These are phyloP conservation scores for Fusarium verrucosum DNA, from an alignment of 2,329 filamentous ascomycete species.

Conservation along the genomic window DNA sequence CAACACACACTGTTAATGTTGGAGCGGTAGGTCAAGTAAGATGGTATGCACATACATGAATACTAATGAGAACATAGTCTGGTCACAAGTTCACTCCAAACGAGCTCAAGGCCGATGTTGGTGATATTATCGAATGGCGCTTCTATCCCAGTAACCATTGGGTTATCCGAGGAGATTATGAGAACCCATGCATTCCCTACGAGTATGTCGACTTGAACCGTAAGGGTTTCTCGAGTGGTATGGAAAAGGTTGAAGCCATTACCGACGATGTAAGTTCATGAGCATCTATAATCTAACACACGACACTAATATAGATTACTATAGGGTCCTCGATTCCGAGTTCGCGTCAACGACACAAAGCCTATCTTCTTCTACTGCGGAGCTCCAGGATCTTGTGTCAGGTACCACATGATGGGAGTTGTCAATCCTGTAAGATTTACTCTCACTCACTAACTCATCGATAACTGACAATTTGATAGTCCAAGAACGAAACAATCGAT, in stretches of 20 bases:
- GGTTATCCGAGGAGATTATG: conserved; percentile 68
- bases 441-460: neutral
- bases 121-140: conserved; percentile 64
- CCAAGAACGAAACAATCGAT: conserved; percentile 56
- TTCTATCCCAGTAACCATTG: conserved; percentile 73
- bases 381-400: conserved; percentile 70
- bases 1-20: conserved; percentile 42
- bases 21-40: conserved; percentile 35
- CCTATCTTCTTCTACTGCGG: conserved; percentile 78
- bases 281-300: neutral
- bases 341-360: conserved; percentile 66
- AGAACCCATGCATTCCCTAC: conserved; percentile 70
- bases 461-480: conserved; percentile 50
- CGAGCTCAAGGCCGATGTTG: conserved; percentile 50
- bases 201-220: conserved; percentile 60
- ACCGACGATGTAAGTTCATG: conserved; percentile 53
- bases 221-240: conserved; percentile 64
- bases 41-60: neutral
- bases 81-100: conserved; percentile 48
- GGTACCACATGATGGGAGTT: conserved; percentile 76
- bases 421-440: conserved; percentile 70
- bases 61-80: conserved; percentile 26
- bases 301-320: neutral
- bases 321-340: conserved; percentile 54
- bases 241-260: conserved; percentile 56